Conservation (phyloP, 2,329 filamentous ascomycete species). For the Neofusicoccum kwambonambiense region DNA sequence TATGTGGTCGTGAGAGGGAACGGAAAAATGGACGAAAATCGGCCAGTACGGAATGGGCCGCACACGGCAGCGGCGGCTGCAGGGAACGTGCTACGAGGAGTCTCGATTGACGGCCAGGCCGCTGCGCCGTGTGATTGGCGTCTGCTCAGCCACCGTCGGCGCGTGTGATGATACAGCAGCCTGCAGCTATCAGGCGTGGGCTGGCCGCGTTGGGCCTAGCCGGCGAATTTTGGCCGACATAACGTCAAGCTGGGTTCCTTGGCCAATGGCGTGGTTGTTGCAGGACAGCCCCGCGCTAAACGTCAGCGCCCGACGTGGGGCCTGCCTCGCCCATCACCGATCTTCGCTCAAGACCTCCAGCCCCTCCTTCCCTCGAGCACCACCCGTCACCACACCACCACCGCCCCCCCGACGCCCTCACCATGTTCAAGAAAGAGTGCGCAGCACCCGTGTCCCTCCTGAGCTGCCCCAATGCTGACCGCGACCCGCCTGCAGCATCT, state of each 20-base stretch:
- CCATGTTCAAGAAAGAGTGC: constrained; percentile 94
- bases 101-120: neutral
- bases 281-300: constrained; percentile 6
- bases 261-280: neutral
- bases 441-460: constrained; percentile 27
- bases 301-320: constrained; percentile 17
- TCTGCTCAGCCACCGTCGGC: neutral
- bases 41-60: neutral
- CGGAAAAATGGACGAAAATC: neutral
- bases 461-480: constrained; percentile 19
- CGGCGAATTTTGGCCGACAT: neutral
- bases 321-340: constrained; percentile 13
- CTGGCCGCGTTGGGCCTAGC: neutral
- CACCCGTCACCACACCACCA: constrained; percentile 31
- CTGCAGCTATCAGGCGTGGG: neutral
- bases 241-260: neutral
- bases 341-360: constrained; percentile 9
- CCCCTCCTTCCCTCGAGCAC: constrained; percentile 4
- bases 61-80: constrained; percentile 11
- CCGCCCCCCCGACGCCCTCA: neutral
- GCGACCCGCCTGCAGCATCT: constrained; percentile 56
- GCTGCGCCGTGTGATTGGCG: neutral
- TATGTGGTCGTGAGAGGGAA: neutral
- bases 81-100: neutral
- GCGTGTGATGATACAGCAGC: neutral